phyloP scores from a whole-genome alignment of 1,284 basidiomycete genomes.

The Earliella scabrosa region DNA sequence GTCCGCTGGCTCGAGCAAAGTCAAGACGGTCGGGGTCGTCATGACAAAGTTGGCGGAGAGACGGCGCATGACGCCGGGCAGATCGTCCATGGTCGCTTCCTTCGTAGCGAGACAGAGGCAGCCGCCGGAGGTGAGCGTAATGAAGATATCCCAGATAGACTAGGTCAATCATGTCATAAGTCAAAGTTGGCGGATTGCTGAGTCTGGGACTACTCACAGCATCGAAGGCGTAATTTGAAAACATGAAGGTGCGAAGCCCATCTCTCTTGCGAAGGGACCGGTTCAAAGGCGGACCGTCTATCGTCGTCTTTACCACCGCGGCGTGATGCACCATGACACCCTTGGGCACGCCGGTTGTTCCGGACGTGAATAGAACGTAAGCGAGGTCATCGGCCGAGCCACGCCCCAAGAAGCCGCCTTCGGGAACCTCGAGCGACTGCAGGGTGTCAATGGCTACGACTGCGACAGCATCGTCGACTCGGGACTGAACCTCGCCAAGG shows the following conservation, averaged over 20 bases:
- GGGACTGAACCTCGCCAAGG: slow-evolving; percentile 12
- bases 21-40: not conserved
- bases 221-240: slow-evolving; percentile 3
- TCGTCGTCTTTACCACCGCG: slow-evolving; percentile 31
- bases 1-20: not conserved
- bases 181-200: not conserved
- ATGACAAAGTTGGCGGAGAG: not conserved
- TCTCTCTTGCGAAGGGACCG: not conserved
- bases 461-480: slow-evolving; percentile 10
- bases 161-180: not conserved
- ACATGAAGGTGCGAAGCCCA: not conserved
- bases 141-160: not conserved
- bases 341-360: slow-evolving; percentile 28
- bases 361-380: slow-evolving; percentile 32
- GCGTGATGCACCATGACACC: slow-evolving; percentile 35
- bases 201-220: not conserved
- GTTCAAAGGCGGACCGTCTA: not conserved
- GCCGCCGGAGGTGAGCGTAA: not conserved
- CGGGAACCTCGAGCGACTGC: not conserved
- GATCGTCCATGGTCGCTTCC: not conserved
- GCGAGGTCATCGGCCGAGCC: slow-evolving; percentile 23
- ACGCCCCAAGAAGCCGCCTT: not conserved
- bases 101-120: not conserved
- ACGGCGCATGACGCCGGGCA: not conserved
- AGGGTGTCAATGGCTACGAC: slow-evolving; percentile 21